A percentile compares a stretch with the other conserved stretches of the same genome.
phyloP scores from a whole-genome alignment of 768 basidiomycete genomes.

The Amylocystis lapponica region DNA sequence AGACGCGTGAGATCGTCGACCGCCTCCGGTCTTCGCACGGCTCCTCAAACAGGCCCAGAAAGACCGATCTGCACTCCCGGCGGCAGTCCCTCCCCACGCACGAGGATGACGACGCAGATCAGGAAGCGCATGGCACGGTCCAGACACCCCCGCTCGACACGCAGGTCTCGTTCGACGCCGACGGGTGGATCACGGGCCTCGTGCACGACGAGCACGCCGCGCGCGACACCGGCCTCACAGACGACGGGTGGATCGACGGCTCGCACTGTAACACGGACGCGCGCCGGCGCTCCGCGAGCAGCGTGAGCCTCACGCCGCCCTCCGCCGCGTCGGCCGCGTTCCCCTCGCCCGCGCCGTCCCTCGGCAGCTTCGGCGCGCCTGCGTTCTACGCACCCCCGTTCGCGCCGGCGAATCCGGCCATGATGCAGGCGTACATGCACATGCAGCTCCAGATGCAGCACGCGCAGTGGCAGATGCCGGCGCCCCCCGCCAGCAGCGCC shows the following conservation, averaged over 20 bases:
- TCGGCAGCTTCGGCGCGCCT: too few species aligned
- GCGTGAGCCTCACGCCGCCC: constrained; percentile 4
- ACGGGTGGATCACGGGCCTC: constrained; percentile 3
- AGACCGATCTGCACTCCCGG: background rate
- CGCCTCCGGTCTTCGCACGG: constrained; percentile 35
- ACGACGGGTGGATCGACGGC: constrained; percentile 20
- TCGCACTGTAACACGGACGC: background rate
- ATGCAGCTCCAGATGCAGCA: constrained; percentile 10
- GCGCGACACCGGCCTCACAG: constrained; percentile 2
- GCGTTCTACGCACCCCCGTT: constrained; percentile 5
- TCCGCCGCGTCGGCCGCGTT: constrained; percentile 5
- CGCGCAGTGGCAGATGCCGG: too few species aligned
- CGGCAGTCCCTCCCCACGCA: background rate
- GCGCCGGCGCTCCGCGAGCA: constrained; percentile 17
- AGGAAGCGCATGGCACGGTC: background rate
- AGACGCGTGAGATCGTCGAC: constrained; percentile 57
- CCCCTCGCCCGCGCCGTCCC: constrained; percentile 3
- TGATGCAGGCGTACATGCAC: constrained; percentile 6
- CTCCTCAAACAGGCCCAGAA: constrained; percentile 7
- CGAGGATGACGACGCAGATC: background rate
- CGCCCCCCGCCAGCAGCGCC: too few species aligned
- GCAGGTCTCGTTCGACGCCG: background rate
- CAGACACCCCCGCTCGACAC: background rate
- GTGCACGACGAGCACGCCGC: constrained; percentile 8
- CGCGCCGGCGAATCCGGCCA: background rate